Percentiles rank a stretch among this genome's conserved stretches.
Evolutionary conservation across 2,329 filamentous ascomycete genomes (phyloP).

Genomic region (Alternaria incomplexa): DNA sequence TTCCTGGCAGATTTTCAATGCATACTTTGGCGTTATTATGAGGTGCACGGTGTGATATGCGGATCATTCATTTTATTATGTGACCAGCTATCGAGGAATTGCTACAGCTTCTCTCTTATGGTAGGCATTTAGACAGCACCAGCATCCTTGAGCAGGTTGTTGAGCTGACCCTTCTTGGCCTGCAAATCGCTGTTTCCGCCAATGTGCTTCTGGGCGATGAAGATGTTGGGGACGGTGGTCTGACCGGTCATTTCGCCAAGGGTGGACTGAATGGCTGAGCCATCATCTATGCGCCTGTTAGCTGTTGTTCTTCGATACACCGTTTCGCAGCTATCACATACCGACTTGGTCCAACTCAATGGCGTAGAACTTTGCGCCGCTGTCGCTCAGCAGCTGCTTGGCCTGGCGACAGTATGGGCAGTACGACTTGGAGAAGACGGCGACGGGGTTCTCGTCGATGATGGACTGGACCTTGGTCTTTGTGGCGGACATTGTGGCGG

Average conservation of each 20-base stretch:
- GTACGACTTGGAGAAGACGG: conserved; percentile 96
- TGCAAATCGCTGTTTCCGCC: conserved; percentile 94
- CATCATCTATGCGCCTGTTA: conserved; percentile 68
- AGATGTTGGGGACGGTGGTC: conserved; percentile 93
- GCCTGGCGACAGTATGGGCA: conserved; percentile 89
- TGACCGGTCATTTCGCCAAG: conserved; percentile 82
- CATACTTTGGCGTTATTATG: conserved; percentile 8
- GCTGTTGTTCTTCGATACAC: neutral
- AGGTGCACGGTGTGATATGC: neutral
- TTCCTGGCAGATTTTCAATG: conserved; percentile 10
- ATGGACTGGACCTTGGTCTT: conserved; percentile 82
- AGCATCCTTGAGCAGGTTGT: conserved; percentile 67
- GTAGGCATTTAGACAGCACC: conserved; percentile 62
- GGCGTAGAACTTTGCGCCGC: conserved; percentile 74
- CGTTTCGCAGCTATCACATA: conserved; percentile 57
- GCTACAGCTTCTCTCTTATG: neutral
- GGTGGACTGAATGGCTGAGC: conserved; percentile 79
- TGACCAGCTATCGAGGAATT: neutral
- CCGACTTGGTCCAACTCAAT: conserved; percentile 86
- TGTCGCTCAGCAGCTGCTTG: conserved; percentile 74
- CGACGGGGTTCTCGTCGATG: conserved; percentile 88
- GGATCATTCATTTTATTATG: neutral
- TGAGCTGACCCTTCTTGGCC: conserved; percentile 68
- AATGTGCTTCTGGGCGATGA: conserved; percentile 88
- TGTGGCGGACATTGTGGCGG: conserved; percentile 79